A percentile compares a stretch with the other conserved stretches of the same genome.
Evolutionary conservation across 345 rosid species (phyloP).

Genomic region (Stellera chamaejasme): DNA sequence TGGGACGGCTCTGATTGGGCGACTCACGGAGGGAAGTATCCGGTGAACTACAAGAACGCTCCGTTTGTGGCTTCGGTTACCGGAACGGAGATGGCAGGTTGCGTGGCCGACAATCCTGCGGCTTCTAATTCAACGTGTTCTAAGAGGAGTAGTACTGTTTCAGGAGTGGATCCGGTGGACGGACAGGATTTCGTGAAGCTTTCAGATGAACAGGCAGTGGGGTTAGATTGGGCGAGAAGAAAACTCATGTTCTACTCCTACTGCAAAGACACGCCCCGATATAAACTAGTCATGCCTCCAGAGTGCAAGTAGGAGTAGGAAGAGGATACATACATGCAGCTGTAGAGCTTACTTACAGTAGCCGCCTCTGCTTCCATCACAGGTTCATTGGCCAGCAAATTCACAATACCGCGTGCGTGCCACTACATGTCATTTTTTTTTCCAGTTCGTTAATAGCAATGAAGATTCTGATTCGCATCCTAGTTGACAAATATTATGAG

Average conservation of each 20-base stretch:
- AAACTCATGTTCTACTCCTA: conserved; percentile 90
- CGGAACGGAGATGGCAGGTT: conserved; percentile 49
- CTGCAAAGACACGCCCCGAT: conserved; percentile 59
- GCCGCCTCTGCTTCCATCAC: too few relatives aligned
- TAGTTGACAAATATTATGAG: too few relatives aligned
- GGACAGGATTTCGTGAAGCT: conserved; percentile 53
- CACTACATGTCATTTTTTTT: too few relatives aligned
- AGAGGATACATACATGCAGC: too few relatives aligned
- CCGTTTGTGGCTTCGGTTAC: conserved; percentile 67
- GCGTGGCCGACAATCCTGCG: conserved; percentile 27
- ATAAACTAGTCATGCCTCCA: conserved; percentile 50
- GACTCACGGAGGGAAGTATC: conserved; percentile 89
- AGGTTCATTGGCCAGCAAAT: too few relatives aligned
- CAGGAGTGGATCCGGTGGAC: conserved; percentile 61
- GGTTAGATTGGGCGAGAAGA: conserved; percentile 83
- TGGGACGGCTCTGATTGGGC: conserved; percentile 99
- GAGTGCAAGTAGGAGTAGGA: conserved; percentile 23
- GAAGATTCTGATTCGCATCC: too few relatives aligned
- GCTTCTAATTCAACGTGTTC: conserved; percentile 30
- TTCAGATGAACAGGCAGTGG: conserved; percentile 53
- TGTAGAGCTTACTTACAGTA: too few relatives aligned
- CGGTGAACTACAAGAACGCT: conserved; percentile 67
- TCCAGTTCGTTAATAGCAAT: too few relatives aligned
- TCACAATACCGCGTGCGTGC: too few relatives aligned
- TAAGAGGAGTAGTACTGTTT: conserved; percentile 23